A percentile compares a stretch with the other conserved stretches of the same genome.
These are phyloP conservation scores for Xylariaceae sp. DNA, from an alignment of 2,329 filamentous ascomycete genomes.

Conservation along the genomic window DNA sequence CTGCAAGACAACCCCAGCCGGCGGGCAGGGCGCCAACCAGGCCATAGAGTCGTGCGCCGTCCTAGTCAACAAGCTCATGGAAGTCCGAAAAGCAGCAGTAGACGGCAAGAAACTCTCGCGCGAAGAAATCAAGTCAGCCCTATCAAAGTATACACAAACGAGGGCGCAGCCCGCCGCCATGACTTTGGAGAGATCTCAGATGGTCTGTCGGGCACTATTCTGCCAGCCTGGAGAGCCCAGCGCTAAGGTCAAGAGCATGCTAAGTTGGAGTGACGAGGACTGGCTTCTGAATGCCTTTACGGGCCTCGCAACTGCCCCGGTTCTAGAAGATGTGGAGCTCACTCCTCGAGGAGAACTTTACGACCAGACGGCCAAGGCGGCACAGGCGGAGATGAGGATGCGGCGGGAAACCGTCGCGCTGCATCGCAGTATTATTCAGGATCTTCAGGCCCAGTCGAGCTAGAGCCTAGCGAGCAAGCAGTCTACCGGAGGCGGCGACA, in stretches of 20 bases:
- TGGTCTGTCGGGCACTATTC: background rate
- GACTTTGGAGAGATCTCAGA: background rate
- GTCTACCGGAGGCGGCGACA: too few species aligned
- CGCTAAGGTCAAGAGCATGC: background rate
- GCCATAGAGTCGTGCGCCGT: background rate
- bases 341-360: constrained; percentile 1
- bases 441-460: too few species aligned
- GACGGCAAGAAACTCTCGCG: background rate
- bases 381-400: background rate
- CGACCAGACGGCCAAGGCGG: background rate
- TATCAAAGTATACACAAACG: constrained; percentile 1
- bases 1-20: background rate
- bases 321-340: background rate
- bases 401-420: too few species aligned
- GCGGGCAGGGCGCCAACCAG: background rate
- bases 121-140: background rate
- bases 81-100: background rate
- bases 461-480: too few species aligned
- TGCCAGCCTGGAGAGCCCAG: background rate
- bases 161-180: constrained; percentile 1
- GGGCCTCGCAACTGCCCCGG: background rate
- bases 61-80: background rate
- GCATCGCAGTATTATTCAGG: too few species aligned
- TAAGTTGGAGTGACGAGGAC: background rate
- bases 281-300: background rate